Percentiles rank a stretch among this genome's conserved stretches.
phyloP scores from a whole-genome alignment of 176 grass and related monocot species.

The Zea mays region Zm-B73-REFERENCE-NAM-5.0 NC_050097.1:8992501-8993000 shows the following conservation, averaged over 20 bases:
- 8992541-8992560: slow-evolving; percentile 12
- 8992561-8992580: not conserved
- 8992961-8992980: slow-evolving; percentile 83
- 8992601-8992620: slow-evolving; percentile 29
- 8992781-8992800: slow-evolving; percentile 37
- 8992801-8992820: not conserved
- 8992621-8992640: slow-evolving; percentile 15
- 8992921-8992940: slow-evolving; percentile 87
- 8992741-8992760: not conserved
- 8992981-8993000: slow-evolving; percentile 73
- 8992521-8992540: not conserved
- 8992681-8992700: not conserved
- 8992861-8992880: too few relatives aligned
- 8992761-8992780: not conserved
- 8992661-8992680: not conserved
- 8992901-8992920: slow-evolving; percentile 64
- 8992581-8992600: not conserved
- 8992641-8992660: too few relatives aligned
- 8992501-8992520: not conserved
- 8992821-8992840: slow-evolving; percentile 14
- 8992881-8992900: not conserved
- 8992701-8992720: slow-evolving; percentile 25
- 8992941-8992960: slow-evolving; percentile 94
- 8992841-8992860: not conserved
- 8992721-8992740: not conserved